phyloP scores from a whole-genome alignment of 1,284 basidiomycete species.

The Rhodotorula sp. region DNA sequence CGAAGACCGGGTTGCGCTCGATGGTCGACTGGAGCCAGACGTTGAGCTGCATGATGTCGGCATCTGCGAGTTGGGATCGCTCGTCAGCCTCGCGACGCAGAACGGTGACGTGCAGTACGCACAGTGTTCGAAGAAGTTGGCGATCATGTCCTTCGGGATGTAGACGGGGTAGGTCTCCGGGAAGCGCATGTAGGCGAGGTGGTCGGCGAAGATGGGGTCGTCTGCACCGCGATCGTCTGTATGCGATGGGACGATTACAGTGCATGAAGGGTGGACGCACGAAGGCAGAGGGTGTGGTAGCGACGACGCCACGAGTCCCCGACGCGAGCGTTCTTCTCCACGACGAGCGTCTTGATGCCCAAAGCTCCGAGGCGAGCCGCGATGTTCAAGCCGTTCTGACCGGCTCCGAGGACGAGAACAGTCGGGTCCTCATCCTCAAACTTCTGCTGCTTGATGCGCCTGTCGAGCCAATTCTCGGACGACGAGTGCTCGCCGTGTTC shows the following conservation, averaged over 20 bases:
- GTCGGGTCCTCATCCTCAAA: constrained; percentile 41
- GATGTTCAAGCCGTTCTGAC: constrained; percentile 48
- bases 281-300: constrained; percentile 1
- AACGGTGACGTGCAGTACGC: neutral
- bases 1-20: constrained; percentile 41
- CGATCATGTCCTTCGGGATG: constrained; percentile 44
- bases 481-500: constrained; percentile 39
- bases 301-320: constrained; percentile 45
- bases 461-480: constrained; percentile 42
- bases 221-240: constrained; percentile 43
- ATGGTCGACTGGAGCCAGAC: constrained; percentile 44
- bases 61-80: neutral
- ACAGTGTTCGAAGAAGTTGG: constrained; percentile 47
- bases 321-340: constrained; percentile 44
- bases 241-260: too few relatives aligned
- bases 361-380: constrained; percentile 45
- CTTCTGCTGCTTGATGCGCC: constrained; percentile 25
- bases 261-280: neutral
- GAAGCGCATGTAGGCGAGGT: constrained; percentile 31
- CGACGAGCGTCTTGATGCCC: constrained; percentile 44
- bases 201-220: constrained; percentile 43
- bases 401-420: constrained; percentile 43
- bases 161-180: constrained; percentile 40
- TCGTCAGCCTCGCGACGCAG: neutral
- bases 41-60: constrained; percentile 46